phyloP scores from a whole-genome alignment of 768 basidiomycete species.

The Russula sp. region DNA sequence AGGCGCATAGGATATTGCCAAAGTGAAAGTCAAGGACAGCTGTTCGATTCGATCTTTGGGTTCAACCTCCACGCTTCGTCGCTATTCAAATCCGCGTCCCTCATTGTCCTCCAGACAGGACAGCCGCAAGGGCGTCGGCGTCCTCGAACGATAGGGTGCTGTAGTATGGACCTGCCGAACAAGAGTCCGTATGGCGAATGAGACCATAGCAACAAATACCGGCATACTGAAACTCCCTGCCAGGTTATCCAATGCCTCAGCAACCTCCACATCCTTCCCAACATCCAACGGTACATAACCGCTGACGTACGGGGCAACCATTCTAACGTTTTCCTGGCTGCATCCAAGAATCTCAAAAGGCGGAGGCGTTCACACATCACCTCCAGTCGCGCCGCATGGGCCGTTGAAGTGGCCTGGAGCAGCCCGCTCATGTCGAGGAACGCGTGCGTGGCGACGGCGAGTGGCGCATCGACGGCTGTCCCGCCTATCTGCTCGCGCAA shows the following conservation, averaged over 20 bases:
- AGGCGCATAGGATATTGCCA: conserved; percentile 68
- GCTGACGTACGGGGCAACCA: conserved; percentile 81
- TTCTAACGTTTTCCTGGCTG: conserved; percentile 61
- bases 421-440: conserved; percentile 68
- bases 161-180: conserved; percentile 45
- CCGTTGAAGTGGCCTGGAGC: conserved; percentile 64
- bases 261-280: conserved; percentile 71
- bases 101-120: conserved; percentile 59
- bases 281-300: conserved; percentile 64
- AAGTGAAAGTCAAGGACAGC: conserved; percentile 59
- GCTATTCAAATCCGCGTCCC: conserved; percentile 62
- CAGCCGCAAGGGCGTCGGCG: conserved; percentile 53
- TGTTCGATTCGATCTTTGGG: conserved; percentile 58
- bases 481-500: conserved; percentile 53
- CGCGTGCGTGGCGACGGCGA: conserved; percentile 62
- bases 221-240: conserved; percentile 70
- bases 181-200: conserved; percentile 21
- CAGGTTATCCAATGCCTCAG: conserved; percentile 65
- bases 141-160: conserved; percentile 59
- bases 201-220: neutral
- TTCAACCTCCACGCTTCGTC: conserved; percentile 76
- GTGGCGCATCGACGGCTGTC: conserved; percentile 38
- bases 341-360: conserved; percentile 56
- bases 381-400: conserved; percentile 67
- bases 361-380: conserved; percentile 67